phyloP scores from a whole-genome alignment of 352 stramenopile species.

The Phytophthora litchii region DNA sequence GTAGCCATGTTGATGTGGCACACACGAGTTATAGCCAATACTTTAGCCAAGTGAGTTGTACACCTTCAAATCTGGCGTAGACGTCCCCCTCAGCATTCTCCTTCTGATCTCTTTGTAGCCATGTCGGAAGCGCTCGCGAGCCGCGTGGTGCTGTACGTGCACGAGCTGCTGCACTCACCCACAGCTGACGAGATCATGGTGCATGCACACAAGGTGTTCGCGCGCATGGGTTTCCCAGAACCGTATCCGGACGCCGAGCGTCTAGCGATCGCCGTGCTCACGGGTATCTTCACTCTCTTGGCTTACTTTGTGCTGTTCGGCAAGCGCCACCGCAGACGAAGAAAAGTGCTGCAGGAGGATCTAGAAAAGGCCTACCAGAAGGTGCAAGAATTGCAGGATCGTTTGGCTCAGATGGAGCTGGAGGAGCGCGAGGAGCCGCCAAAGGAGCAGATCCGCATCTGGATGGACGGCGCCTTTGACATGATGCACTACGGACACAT shows the following conservation, averaged over 20 bases:
- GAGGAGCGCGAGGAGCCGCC: conserved; percentile 61
- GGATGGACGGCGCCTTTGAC: conserved; percentile 99
- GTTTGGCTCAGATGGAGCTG: conserved; percentile 84
- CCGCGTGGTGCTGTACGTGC: conserved; percentile 71
- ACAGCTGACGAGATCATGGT: conserved; percentile 70
- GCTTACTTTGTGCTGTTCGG: conserved; percentile 90
- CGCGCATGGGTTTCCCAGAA: conserved; percentile 73
- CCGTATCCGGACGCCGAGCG: conserved; percentile 88
- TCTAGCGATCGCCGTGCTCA: conserved; percentile 80
- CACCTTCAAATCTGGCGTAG: conserved; percentile 10
- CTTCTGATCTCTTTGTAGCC: conserved; percentile 23
- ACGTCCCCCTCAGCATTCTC: conserved; percentile 1
- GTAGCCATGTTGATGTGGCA: conserved; percentile 14
- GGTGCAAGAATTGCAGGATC: conserved; percentile 86
- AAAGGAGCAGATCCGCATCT: conserved; percentile 95
- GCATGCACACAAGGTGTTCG: conserved; percentile 72
- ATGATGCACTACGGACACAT: conserved; percentile 99
- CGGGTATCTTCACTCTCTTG: conserved; percentile 80
- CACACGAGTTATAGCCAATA: neutral
- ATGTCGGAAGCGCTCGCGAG: conserved; percentile 66
- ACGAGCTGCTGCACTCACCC: conserved; percentile 82
- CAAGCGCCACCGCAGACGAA: conserved; percentile 78
- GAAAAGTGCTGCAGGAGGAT: conserved; percentile 73
- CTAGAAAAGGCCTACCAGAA: conserved; percentile 80
- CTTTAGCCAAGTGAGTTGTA: conserved; percentile 14